Evolutionary conservation across 257 asterid species (phyloP), one percentile per base, ranked within the genome.

Genomic region (Solanum appendiculatum): DNA sequence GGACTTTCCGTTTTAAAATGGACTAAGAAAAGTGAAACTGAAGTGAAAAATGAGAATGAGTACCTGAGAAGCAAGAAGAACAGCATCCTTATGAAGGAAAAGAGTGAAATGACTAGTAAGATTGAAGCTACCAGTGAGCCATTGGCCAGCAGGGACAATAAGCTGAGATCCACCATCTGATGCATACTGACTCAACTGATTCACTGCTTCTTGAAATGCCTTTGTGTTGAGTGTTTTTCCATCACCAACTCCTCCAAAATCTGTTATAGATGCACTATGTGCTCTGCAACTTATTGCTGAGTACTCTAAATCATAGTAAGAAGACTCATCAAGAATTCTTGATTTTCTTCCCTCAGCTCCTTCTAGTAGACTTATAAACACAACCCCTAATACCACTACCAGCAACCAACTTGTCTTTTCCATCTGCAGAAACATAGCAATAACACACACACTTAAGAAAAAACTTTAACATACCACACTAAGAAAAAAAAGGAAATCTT

Each of bases 201-300:
- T 75, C 9, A 90, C 78, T 18, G 92, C 92, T 64, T 81, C 89
- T 69, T 63, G 86, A 64, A 90, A 90, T 23, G 92, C 92, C 27
- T 77, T 87, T 36, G 92, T 90, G 51, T 90, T 90, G 20, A 86
- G 42, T 27, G 92, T 88, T 70, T 51, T 81, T 21, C 92, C 92
- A 44, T 90, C 92, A 0, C 92, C 92, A 13, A 90, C 87, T n/a
- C 87, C 92, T 36, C 92, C 92, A 58, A 88, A 90, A 51, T 90
- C 91, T 36, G 73, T 81, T 42, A 90, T 78, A 0, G 89, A 86
- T 46, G 88, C 86, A 77, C 83, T 84, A 60, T 90, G 90, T 68
- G 56, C 64, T 25, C 91, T 73, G 39, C 88, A 89, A 83, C 86
- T 87, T 54, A 89, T 81, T 21, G 91, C 89, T 68, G 33, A 18